Evolutionary conservation across 345 rosid genomes (phyloP), one percentile per base, ranked within the genome.

Genomic region (Dipteronia sinensis): DNA sequence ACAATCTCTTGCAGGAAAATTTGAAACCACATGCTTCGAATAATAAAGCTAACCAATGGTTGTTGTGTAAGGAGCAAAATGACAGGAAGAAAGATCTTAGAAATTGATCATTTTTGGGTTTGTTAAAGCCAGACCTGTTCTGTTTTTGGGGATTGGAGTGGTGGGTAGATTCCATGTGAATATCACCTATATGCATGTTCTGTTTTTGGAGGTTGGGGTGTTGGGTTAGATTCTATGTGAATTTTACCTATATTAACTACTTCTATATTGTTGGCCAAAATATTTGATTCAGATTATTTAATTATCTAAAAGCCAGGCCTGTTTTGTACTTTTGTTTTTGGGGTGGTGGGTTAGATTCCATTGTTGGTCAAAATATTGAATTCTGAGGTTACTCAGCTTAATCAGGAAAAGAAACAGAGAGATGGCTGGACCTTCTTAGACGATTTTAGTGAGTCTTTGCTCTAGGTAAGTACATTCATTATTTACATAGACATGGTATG

Each of bases 401-500:
- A 58, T 67, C 25, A 42, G 72, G 10, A 59, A 56, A 64, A 80
- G 19, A 49, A 49, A 15, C 70, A 47, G 58, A 59, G 74, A 59
- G 74, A 22, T 29, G 6, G 46, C 46, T 42, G 46, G 44, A 42
- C 46, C 38, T 34, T 34, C 46, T 42, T 42, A 64, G 16, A 38
- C n/a, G 53, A 38, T 38, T 25, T 11, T 71, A 16, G 34, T n/a
- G 40, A 34, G 6, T 34, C 38, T 34, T 34, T 34, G 38, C 34
- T 34, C 6, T 46, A 29, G 17, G 38, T 70, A 42, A 7, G n/a
- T 42, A n/a, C 13, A 10, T 61, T 64, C 34, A 17, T 22, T 38
- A 34, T 66, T 65, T 53, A 17, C 67, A 40, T 66, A 74, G 67
- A 77, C 59, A 77, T 77, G 12, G 40, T 25, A 47, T 61, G 23